Percentiles rank a stretch among this genome's conserved stretches.
phyloP scores from a whole-genome alignment of 371 early-diverging fungal genomes.

The Conidiobolus incongruus region DNA sequence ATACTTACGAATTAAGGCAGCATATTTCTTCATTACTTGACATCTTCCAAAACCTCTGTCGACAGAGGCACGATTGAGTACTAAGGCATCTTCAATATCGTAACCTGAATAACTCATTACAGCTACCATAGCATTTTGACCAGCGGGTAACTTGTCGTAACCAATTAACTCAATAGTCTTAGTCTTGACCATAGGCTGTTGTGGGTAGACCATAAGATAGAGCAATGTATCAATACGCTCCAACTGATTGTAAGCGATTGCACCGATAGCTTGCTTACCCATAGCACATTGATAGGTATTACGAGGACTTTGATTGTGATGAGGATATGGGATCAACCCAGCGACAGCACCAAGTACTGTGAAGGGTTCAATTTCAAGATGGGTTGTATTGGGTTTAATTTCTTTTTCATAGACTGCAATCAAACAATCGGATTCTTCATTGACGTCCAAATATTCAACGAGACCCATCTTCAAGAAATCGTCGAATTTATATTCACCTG shows the following conservation, averaged over 20 bases:
- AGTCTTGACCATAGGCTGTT: slow-evolving; percentile 97
- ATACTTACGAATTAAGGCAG: slow-evolving; percentile 55
- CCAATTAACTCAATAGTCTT: slow-evolving; percentile 95
- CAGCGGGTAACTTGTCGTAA: slow-evolving; percentile 96
- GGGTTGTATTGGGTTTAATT: slow-evolving; percentile 70
- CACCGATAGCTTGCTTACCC: slow-evolving; percentile 99
- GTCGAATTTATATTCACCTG: slow-evolving; percentile 53
- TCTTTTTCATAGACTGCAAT: slow-evolving; percentile 82
- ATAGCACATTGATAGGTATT: slow-evolving; percentile 99
- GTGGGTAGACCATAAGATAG: slow-evolving; percentile 93
- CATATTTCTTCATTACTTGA: slow-evolving; percentile 83
- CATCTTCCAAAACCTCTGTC: slow-evolving; percentile 99
- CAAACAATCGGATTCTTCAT: slow-evolving; percentile 94
- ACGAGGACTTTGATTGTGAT: slow-evolving; percentile 99
- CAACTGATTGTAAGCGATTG: slow-evolving; percentile 88
- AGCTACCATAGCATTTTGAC: slow-evolving; percentile 98
- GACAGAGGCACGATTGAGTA: slow-evolving; percentile 83
- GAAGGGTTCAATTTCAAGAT: slow-evolving; percentile 97
- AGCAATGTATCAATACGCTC: slow-evolving; percentile 92
- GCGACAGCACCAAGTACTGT: slow-evolving; percentile 96
- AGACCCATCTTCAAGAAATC: slow-evolving; percentile 84
- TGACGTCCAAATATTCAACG: slow-evolving; percentile 97
- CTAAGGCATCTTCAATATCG: slow-evolving; percentile 99
- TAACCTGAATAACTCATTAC: slow-evolving; percentile 99
- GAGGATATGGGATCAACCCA: slow-evolving; percentile 98